Conservation (phyloP, 495 filamentous ascomycete species). For the Xylaria scruposa region DNA sequence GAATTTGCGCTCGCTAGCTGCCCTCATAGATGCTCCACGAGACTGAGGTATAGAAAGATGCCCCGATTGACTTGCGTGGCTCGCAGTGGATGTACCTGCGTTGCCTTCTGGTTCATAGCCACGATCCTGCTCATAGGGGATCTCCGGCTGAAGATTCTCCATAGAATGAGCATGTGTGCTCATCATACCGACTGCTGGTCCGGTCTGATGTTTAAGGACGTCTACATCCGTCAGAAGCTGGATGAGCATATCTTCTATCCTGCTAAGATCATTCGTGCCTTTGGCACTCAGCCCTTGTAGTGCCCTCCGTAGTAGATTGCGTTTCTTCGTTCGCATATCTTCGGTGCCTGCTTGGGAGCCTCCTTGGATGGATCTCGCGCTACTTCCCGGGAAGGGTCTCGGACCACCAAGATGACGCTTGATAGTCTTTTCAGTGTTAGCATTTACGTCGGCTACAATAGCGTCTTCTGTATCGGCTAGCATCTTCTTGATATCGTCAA, state of each 20-base stretch:
- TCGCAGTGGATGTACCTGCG: slow-evolving; percentile 76
- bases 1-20: slow-evolving; percentile 67
- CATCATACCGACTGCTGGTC: slow-evolving; percentile 41
- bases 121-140: slow-evolving; percentile 63
- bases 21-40: slow-evolving; percentile 63
- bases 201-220: slow-evolving; percentile 72
- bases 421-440: slow-evolving; percentile 82
- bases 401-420: slow-evolving; percentile 86
- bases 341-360: slow-evolving; percentile 71
- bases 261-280: slow-evolving; percentile 83
- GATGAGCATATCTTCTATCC: slow-evolving; percentile 95
- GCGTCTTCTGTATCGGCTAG: slow-evolving; percentile 84
- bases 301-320: slow-evolving; percentile 89
- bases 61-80: slow-evolving; percentile 73
- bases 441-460: slow-evolving; percentile 81
- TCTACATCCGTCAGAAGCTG: slow-evolving; percentile 92
- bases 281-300: slow-evolving; percentile 86
- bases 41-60: slow-evolving; percentile 73
- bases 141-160: slow-evolving; percentile 63
- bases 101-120: slow-evolving; percentile 86
- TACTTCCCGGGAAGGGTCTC: slow-evolving; percentile 76
- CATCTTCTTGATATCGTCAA: slow-evolving; percentile 94
- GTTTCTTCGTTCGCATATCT: slow-evolving; percentile 77
- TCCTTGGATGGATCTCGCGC: slow-evolving; percentile 61
- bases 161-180: slow-evolving; percentile 54